Conservation (phyloP, 805 yeast species). For the Ogataea chonburiensis region DNA sequence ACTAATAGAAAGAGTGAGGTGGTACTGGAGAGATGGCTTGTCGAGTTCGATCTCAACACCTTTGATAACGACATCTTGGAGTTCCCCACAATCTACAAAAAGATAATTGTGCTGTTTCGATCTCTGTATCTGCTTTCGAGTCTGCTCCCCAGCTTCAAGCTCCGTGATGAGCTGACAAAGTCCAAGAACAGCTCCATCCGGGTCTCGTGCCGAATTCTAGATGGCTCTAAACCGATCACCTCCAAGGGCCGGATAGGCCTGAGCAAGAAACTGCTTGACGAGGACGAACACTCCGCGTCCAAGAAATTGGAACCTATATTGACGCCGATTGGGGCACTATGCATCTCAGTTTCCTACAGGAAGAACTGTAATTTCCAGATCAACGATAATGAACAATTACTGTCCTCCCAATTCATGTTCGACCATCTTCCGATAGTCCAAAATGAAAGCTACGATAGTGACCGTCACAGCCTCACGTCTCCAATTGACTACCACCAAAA, state of each 20-base stretch:
- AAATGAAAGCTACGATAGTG: constrained; percentile 16
- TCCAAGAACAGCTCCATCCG: constrained; percentile 31
- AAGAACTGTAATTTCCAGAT: constrained; percentile 65
- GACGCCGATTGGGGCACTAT: constrained; percentile 72
- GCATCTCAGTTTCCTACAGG: constrained; percentile 78
- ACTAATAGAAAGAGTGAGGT: constrained; percentile 72
- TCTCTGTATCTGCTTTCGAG: constrained; percentile 65
- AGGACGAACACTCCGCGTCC: constrained; percentile 50
- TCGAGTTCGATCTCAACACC: constrained; percentile 65
- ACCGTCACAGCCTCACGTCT: constrained; percentile 17
- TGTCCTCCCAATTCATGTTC: constrained; percentile 41
- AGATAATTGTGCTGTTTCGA: constrained; percentile 70
- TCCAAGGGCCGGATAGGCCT: constrained; percentile 85
- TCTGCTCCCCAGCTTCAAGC: constrained; percentile 68
- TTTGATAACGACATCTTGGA: constrained; percentile 45
- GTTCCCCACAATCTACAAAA: constrained; percentile 68
- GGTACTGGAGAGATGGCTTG: constrained; percentile 92
- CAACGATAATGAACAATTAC: constrained; percentile 61
- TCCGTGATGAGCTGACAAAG: constrained; percentile 46
- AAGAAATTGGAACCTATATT: constrained; percentile 66
- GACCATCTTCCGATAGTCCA: constrained; percentile 14
- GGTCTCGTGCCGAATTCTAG: constrained; percentile 62
- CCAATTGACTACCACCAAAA: constrained; percentile 20
- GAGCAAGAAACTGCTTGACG: constrained; percentile 46
- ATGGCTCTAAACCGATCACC: constrained; percentile 75